These are phyloP conservation scores for Botrytis fabae DNA, from an alignment of 2,329 filamentous ascomycete species.

Conservation along the genomic window DNA sequence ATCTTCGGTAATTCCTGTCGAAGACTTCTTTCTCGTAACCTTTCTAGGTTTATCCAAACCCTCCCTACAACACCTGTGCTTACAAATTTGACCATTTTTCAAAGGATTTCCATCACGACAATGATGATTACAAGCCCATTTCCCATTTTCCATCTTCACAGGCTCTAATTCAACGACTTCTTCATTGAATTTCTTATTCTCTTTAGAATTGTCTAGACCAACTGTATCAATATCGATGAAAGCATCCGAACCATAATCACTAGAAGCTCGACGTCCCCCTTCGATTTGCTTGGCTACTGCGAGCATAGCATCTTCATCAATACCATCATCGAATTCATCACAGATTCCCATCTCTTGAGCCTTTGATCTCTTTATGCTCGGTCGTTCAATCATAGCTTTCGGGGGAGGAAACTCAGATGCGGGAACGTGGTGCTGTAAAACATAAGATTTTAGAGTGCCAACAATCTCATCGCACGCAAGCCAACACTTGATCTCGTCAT, in stretches of 20 bases:
- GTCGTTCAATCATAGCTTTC: slow-evolving; percentile 13
- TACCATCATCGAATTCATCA: slow-evolving; percentile 39
- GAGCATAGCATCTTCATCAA: slow-evolving; percentile 48
- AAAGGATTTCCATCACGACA: slow-evolving; percentile 51
- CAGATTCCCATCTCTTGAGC: slow-evolving; percentile 16
- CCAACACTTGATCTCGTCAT: slow-evolving; percentile 64
- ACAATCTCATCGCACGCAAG: slow-evolving; percentile 86
- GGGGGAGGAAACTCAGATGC: slow-evolving; percentile 39
- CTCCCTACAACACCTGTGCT: slow-evolving; percentile 71
- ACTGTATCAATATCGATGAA: slow-evolving; percentile 55
- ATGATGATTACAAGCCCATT: slow-evolving; percentile 70
- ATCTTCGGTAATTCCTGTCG: neutral
- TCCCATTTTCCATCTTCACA: slow-evolving; percentile 64
- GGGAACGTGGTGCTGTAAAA: slow-evolving; percentile 40
- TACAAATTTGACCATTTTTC: slow-evolving; percentile 53
- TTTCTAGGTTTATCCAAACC: slow-evolving; percentile 62
- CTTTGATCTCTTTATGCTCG: neutral
- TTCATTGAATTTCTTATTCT: neutral
- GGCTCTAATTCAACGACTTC: slow-evolving; percentile 42
- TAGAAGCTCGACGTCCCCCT: slow-evolving; percentile 23
- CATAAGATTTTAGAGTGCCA: slow-evolving; percentile 47
- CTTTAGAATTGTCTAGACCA: neutral
- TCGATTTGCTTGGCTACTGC: slow-evolving; percentile 38
- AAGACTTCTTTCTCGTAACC: slow-evolving; percentile 27
- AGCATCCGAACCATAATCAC: slow-evolving; percentile 45